phyloP scores from a whole-genome alignment of 208 protist species.

The Leishmania tropica region DNA sequence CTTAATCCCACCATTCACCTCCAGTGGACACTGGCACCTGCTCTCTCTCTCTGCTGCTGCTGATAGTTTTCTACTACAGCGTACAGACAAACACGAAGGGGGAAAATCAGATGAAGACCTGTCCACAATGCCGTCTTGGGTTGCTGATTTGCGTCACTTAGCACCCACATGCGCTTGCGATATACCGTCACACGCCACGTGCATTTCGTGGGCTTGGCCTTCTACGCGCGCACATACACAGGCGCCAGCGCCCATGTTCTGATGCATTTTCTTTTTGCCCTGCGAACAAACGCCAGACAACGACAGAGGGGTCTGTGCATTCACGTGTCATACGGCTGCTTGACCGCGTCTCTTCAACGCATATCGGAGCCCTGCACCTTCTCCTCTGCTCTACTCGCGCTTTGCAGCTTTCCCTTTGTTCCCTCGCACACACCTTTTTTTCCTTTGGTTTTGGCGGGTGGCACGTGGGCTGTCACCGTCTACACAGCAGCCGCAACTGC shows the following conservation, averaged over 20 bases:
- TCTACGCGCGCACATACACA: background rate
- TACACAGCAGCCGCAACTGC: too few species aligned
- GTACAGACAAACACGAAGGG: too few species aligned
- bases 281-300: background rate
- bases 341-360: background rate
- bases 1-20: too few species aligned
- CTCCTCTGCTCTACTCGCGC: background rate
- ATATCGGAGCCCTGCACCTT: background rate
- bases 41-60: too few species aligned
- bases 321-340: background rate
- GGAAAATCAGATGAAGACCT: too few species aligned
- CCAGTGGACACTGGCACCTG: too few species aligned
- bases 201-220: background rate
- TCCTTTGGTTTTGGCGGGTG: background rate
- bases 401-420: background rate
- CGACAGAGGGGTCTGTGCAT: background rate
- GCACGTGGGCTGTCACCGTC: too few species aligned
- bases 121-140: too few species aligned
- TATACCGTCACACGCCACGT: background rate
- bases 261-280: background rate
- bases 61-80: too few species aligned
- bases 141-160: too few species aligned
- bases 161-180: background rate
- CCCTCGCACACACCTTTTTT: background rate
- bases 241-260: too few species aligned